These are phyloP conservation scores for Clohesyomyces aquaticus DNA, from an alignment of 495 filamentous ascomycete genomes.

Conservation along the genomic window DNA sequence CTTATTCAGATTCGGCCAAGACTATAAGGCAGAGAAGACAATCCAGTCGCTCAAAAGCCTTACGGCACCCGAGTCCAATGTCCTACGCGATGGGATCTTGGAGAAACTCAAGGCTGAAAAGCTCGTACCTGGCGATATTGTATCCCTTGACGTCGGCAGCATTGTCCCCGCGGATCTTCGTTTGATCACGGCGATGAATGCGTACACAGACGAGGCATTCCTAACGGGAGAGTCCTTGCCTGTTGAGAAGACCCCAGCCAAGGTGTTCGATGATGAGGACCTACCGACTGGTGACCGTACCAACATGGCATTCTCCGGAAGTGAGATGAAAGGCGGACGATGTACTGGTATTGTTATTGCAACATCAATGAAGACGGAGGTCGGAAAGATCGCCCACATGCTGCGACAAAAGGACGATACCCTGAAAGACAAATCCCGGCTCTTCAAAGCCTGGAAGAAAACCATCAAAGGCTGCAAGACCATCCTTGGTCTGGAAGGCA, in stretches of 20 bases:
- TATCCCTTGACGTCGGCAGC: slow-evolving; percentile 65
- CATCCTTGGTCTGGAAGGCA: slow-evolving; percentile 70
- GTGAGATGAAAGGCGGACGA: slow-evolving; percentile 68
- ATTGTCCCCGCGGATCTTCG: slow-evolving; percentile 70
- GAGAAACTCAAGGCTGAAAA: slow-evolving; percentile 68
- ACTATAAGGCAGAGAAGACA: slow-evolving; percentile 81
- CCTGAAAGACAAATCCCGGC: slow-evolving; percentile 38
- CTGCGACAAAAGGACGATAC: slow-evolving; percentile 56
- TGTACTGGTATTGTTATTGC: slow-evolving; percentile 66
- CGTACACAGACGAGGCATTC: slow-evolving; percentile 72
- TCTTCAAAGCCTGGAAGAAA: slow-evolving; percentile 45
- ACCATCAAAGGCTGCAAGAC: slow-evolving; percentile 48
- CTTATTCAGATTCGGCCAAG: slow-evolving; percentile 66
- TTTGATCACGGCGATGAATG: slow-evolving; percentile 67
- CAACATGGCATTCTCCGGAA: slow-evolving; percentile 73
- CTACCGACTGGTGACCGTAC: slow-evolving; percentile 66
- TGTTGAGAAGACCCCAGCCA: slow-evolving; percentile 56
- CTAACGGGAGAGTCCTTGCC: slow-evolving; percentile 75
- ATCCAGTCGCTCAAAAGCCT: slow-evolving; percentile 76
- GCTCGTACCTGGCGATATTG: slow-evolving; percentile 75
- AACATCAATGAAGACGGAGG: slow-evolving; percentile 70
- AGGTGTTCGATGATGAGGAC: slow-evolving; percentile 45
- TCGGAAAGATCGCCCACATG: slow-evolving; percentile 68
- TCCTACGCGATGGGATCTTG: slow-evolving; percentile 70
- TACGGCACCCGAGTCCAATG: slow-evolving; percentile 76